Percentiles rank a stretch among this genome's conserved stretches.
phyloP scores from a whole-genome alignment of 345 rosid species.

The Acer negundo region DNA sequence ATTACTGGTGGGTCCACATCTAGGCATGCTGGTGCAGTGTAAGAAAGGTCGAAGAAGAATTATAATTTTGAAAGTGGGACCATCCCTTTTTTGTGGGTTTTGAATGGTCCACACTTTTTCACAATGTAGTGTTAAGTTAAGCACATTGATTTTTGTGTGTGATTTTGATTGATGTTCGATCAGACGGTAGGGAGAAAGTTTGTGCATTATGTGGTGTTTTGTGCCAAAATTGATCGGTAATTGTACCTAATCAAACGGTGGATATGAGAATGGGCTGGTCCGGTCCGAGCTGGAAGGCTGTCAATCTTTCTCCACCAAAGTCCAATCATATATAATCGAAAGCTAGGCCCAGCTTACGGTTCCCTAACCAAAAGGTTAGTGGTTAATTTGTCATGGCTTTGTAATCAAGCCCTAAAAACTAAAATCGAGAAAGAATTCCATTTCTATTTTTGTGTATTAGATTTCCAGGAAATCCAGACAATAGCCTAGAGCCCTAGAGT shows the following conservation, averaged over 20 bases:
- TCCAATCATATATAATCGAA: neutral
- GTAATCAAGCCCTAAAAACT: too few relatives aligned
- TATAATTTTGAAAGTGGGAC: conserved; percentile 22
- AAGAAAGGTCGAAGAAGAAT: conserved; percentile 6
- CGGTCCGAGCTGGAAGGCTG: neutral
- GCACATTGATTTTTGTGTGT: conserved; percentile 25
- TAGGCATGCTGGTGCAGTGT: conserved; percentile 31
- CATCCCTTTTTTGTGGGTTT: conserved; percentile 13
- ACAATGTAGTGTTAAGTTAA: neutral
- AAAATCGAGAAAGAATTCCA: too few relatives aligned
- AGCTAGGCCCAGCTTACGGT: conserved; percentile 19
- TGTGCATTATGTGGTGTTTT: conserved; percentile 7
- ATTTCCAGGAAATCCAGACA: too few relatives aligned
- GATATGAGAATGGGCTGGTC: conserved; percentile 8
- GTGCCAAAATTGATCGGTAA: conserved; percentile 3
- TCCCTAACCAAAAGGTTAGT: neutral
- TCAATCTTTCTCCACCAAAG: neutral
- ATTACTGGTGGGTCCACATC: conserved; percentile 19
- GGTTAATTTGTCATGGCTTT: neutral
- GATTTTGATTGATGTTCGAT: conserved; percentile 2
- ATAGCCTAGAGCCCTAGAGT: too few relatives aligned
- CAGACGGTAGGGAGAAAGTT: conserved; percentile 3
- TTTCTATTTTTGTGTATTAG: too few relatives aligned
- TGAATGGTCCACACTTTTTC: conserved; percentile 32
- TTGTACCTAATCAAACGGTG: conserved; percentile 3